These are phyloP conservation scores for Takakia lepidozioides DNA, from an alignment of 225 moss, liverwort and hornwort genomes.

Conservation along the genomic window DNA sequence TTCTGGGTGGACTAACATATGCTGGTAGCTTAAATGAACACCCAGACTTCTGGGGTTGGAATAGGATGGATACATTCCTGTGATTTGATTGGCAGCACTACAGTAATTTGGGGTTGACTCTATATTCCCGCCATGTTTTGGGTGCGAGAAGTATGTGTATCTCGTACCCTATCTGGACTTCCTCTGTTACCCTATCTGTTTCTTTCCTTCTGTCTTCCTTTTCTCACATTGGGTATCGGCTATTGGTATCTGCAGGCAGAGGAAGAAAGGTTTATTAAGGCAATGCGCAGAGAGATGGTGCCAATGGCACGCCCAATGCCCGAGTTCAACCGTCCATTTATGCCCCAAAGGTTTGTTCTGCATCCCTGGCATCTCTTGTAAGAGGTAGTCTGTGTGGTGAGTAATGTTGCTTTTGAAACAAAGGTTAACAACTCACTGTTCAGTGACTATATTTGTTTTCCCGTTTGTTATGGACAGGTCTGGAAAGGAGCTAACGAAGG, in stretches of 20 bases:
- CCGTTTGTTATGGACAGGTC: constrained; percentile 33
- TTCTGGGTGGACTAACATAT: not conserved
- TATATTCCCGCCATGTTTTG: too few species aligned
- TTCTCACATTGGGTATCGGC: not conserved
- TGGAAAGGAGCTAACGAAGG: constrained; percentile 61
- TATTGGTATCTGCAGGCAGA: constrained; percentile 39
- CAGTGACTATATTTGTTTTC: not conserved
- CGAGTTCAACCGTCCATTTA: constrained; percentile 45
- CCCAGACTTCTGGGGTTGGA: not conserved
- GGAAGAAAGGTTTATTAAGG: constrained; percentile 79
- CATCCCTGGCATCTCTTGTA: not conserved
- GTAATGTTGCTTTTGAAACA: not conserved
- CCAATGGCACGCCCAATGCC: constrained; percentile 78
- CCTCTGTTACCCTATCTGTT: not conserved
- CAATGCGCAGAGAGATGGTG: constrained; percentile 83
- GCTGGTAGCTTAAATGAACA: not conserved
- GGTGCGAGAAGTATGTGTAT: too few species aligned
- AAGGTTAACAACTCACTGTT: not conserved
- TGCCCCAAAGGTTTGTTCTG: constrained; percentile 52
- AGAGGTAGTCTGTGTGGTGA: not conserved
- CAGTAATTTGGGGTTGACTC: too few species aligned
- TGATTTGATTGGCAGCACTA: too few species aligned
- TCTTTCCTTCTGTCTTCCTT: not conserved
- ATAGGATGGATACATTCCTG: not conserved
- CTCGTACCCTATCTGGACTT: too few species aligned